Evolutionary conservation across 768 basidiomycete genomes (phyloP), one percentile per base, ranked within the genome.

Genomic region (Strobilomyces dryophilus): DNA sequence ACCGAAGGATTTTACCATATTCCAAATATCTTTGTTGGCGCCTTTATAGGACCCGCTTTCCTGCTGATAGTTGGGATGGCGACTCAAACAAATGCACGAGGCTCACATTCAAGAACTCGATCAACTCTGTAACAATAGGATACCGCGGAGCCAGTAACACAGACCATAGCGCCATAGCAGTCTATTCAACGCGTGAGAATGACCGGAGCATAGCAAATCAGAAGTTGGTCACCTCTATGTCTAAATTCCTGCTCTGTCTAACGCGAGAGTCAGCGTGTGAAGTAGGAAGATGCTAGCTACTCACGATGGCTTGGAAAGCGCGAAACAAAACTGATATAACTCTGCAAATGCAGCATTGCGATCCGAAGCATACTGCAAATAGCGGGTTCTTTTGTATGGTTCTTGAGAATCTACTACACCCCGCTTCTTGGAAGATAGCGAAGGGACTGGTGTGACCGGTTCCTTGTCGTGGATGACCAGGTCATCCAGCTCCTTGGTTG

Each of bases 1-100:
- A 24, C 29, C 11, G 17, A 35, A 51, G 24, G 24, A 32, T 31
- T 76, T 14, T 54, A 87, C 89, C 90, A 92, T 92, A 52, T 70
- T 79, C 91, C 91, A 94, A 9, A 92, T 71, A 69, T 94, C 91
- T 63, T 89, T 89, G 68, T 90, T 92, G 14, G 84, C 81, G 0
- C 84, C 87, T 63, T 85, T 91, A 70, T 89, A 90, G 4, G 73
- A 76, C 8, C 77, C 79, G 54, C 69, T 74, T 47, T 80, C 71
- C 71, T 76, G 51, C 49, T 35, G 11, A 35, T 14, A 9, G 24
- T 46, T 8, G 39, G 44, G 11, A 43, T 29, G 29, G 18, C 29
- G 36, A 27, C 5, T 34, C 31, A 39, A 49, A 40, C 37, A 43
- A 27, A 35, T 20, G 21, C 4, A 2, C 14, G 5, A 69, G 77